Evolutionary conservation across 495 filamentous ascomycete genomes (phyloP).

Genomic region (Amphirosellinia nigrospora): DNA sequence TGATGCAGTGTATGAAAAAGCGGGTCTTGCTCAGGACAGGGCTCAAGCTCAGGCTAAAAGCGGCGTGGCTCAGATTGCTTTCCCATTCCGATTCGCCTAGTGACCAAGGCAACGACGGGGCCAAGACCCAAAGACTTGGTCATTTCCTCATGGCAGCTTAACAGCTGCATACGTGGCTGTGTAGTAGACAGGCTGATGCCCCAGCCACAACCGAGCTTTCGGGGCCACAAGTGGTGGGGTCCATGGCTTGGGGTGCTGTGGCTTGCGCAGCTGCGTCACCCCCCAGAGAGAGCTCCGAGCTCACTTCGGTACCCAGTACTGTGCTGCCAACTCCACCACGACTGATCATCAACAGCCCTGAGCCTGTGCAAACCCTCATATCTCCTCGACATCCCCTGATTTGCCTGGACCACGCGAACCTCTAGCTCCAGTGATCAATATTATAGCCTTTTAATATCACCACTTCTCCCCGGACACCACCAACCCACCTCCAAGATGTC

Average conservation of each 20-base stretch:
- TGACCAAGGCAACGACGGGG: not conserved
- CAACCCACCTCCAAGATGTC: slow-evolving; percentile 71
- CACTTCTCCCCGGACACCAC: slow-evolving; percentile 20
- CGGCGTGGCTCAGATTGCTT: too few species aligned
- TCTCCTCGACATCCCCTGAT: not conserved
- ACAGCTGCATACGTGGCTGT: not conserved
- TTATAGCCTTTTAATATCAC: not conserved
- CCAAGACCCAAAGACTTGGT: not conserved
- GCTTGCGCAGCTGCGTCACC: slow-evolving; percentile 25
- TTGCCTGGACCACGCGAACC: not conserved
- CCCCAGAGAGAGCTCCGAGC: slow-evolving; percentile 13
- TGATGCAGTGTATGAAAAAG: too few species aligned
- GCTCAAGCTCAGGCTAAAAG: too few species aligned
- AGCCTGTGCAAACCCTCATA: slow-evolving; percentile 14
- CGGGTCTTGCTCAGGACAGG: too few species aligned
- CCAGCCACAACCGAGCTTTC: not conserved
- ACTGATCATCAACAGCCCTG: slow-evolving; percentile 11
- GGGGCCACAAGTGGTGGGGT: not conserved
- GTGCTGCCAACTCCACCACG: slow-evolving; percentile 18
- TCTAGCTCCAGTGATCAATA: slow-evolving; percentile 4
- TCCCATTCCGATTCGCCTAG: too few species aligned
- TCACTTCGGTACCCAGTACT: not conserved
- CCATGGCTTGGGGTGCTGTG: not conserved
- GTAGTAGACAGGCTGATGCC: not conserved
- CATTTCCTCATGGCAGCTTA: not conserved